These are phyloP conservation scores for Trametes polyzona DNA, from an alignment of 1,284 basidiomycete genomes.

Conservation along the genomic window DNA sequence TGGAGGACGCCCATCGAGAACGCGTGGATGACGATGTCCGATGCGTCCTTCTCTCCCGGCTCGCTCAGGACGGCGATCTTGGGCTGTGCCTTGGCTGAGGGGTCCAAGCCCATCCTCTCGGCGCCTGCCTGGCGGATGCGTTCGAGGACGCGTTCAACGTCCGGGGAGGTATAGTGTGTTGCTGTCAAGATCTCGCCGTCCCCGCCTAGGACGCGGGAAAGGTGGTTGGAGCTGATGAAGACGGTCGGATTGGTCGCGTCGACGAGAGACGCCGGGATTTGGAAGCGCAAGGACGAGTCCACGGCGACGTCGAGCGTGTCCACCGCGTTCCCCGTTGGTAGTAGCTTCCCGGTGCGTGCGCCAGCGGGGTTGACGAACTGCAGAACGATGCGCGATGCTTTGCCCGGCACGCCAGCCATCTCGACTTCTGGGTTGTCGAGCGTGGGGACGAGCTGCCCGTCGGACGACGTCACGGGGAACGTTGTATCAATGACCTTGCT, in stretches of 20 bases:
- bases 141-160: conserved; percentile 50
- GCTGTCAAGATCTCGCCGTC: background rate
- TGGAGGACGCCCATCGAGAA: conserved; percentile 76
- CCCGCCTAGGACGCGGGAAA: conserved; percentile 45
- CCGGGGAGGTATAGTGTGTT: conserved; percentile 27
- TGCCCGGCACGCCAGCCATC: conserved; percentile 70
- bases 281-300: conserved; percentile 17
- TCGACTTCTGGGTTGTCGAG: conserved; percentile 55
- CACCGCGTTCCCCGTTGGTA: conserved; percentile 60
- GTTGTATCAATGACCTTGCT: conserved; percentile 68
- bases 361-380: conserved; percentile 71
- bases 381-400: conserved; percentile 64
- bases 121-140: conserved; percentile 60
- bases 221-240: conserved; percentile 52
- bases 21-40: conserved; percentile 64
- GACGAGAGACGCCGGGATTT: conserved; percentile 55
- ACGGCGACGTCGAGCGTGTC: conserved; percentile 47
- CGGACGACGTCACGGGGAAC: conserved; percentile 50
- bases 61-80: conserved; percentile 66
- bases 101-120: conserved; percentile 65
- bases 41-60: conserved; percentile 41
- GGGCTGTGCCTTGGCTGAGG: conserved; percentile 63
- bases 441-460: conserved; percentile 37
- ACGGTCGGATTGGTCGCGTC: conserved; percentile 80
- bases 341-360: conserved; percentile 68